Base-by-base conservation (phyloP, 208 protist species). In the Leishmania arabica region DNA sequence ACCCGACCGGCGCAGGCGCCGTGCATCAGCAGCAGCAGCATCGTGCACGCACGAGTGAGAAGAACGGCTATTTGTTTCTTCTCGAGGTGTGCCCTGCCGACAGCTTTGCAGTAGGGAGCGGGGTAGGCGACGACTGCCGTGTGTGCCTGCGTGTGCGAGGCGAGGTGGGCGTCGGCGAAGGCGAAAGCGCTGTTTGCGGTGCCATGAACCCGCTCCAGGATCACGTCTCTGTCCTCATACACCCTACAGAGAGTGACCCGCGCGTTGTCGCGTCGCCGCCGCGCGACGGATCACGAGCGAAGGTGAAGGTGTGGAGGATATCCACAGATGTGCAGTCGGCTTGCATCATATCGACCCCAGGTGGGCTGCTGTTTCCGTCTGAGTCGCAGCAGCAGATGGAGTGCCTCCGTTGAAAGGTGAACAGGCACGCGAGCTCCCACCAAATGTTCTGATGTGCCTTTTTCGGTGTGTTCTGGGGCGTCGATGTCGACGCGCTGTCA, bases 291-390 rank as follows among this genome's bases (percentile, higher is more conserved):
- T 37, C 37, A 19, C 76, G 45, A 31, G 60, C 62, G 54, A 85
- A 81, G 77, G 77, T 85, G 19, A 85, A 85, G 56, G 82, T 85
- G 62, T 85, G 82, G 82, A 31, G 27, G 27, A 34, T 85, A 27
- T 27, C 37, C 34, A 40, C 64, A 69, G 76, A 45, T 49, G 58
- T 31, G 69, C 69, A n/a, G 27, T 34, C 45, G n/a, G 45, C 19
- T 27, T 73, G 42, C 42, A 34, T 73, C 27, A 9, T 73, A 21
- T 72, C 60, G 45, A 21, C 27, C 42, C 24, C 9, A 37, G 17
- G 37, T 45, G 47, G 62, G 31, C 31, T 68, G 2, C 21, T 72
- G 13, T 49, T 47, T 21, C 74, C n/a, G 8, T 77, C 74, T 5
- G 74, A 49, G 27, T 37, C 21, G 56, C 53, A 31, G 47, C 70